Percentiles rank a stretch among this genome's conserved stretches.
Evolutionary conservation across 805 yeast species (phyloP).

Genomic region (Lipomyces anomalus): DNA sequence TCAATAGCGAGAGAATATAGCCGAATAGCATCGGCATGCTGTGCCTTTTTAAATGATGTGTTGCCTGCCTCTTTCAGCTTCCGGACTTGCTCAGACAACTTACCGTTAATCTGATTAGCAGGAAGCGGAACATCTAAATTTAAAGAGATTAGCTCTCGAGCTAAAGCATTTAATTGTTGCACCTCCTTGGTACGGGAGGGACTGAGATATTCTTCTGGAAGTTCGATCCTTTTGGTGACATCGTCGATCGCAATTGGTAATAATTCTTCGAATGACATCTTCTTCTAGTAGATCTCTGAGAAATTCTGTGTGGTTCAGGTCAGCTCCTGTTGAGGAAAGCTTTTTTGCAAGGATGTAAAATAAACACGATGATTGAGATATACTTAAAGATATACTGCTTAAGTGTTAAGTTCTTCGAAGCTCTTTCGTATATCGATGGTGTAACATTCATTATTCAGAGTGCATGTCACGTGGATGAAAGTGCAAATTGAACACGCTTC

Average conservation of each 20-base stretch:
- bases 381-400: no score
- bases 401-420: no score
- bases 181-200: conserved; percentile 26
- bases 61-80: conserved; percentile 35
- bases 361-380: no score
- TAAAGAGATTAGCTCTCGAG: conserved; percentile 29
- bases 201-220: conserved; percentile 6
- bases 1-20: conserved; percentile 36
- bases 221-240: conserved; percentile 16
- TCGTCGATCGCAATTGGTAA: conserved; percentile 11
- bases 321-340: no score
- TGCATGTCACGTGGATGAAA: no score
- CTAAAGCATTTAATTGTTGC: conserved; percentile 30
- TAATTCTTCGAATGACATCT: not conserved
- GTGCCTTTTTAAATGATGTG: conserved; percentile 26
- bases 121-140: conserved; percentile 37
- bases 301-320: not conserved
- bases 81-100: conserved; percentile 31
- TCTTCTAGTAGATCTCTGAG: no score
- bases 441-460: no score
- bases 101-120: conserved; percentile 28
- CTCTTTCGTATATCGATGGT: no score
- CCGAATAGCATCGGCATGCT: conserved; percentile 34
- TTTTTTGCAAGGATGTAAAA: no score
- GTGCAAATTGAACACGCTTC: no score